A percentile compares a stretch with the other conserved stretches of the same genome.
phyloP scores from a whole-genome alignment of 108 stramenopile genomes.

The Skeletonema menzelii region DNA sequence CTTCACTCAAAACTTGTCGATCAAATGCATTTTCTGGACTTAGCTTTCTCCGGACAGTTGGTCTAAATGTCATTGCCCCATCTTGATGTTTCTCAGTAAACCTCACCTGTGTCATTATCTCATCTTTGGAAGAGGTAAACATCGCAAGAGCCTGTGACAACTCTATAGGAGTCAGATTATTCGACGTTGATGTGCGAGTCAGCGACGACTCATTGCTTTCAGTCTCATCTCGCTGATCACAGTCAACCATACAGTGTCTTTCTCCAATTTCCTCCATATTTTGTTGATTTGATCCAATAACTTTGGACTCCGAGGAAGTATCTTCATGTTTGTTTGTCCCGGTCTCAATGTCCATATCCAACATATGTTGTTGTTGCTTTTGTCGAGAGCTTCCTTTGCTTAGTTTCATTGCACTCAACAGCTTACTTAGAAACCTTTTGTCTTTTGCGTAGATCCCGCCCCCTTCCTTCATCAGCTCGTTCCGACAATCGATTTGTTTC shows the following conservation, averaged over 20 bases:
- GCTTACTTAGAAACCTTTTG: slow-evolving; percentile 8
- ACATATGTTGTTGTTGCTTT: neutral
- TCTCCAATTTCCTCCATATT: neutral
- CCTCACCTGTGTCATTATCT: neutral
- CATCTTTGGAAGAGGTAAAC: neutral
- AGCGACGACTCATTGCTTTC: neutral
- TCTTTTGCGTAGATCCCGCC: slow-evolving; percentile 40
- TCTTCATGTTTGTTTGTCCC: neutral
- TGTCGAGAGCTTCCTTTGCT: neutral
- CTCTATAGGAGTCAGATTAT: neutral
- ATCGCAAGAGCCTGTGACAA: neutral
- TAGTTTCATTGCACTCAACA: slow-evolving; percentile 21
- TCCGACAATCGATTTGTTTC: slow-evolving; percentile 43
- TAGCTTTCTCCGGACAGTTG: slow-evolving; percentile 42
- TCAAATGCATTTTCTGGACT: slow-evolving; percentile 57
- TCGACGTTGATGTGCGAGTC: neutral
- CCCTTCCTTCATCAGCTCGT: slow-evolving; percentile 26
- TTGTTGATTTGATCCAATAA: neutral
- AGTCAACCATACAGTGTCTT: neutral
- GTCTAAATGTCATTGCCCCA: slow-evolving; percentile 15
- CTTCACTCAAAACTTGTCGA: slow-evolving; percentile 65
- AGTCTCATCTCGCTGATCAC: neutral
- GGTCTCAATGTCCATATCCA: neutral
- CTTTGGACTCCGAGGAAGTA: neutral
- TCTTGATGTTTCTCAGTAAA: neutral